Conservation (phyloP, 2,329 filamentous ascomycete genomes). For the Scytalidium lignicola region DNA sequence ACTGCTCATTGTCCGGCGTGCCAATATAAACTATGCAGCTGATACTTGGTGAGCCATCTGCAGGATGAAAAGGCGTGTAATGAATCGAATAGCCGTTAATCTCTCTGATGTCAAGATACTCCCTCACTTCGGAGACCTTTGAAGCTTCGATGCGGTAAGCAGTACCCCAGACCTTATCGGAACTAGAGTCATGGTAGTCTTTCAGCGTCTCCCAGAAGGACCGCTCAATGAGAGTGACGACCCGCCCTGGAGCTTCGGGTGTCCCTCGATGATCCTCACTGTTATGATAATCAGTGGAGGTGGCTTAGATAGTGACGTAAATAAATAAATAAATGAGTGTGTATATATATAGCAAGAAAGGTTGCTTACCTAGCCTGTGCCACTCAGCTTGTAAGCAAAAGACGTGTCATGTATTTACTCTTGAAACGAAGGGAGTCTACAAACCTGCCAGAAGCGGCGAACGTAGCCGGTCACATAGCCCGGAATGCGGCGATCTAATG, state of each 20-base stretch:
- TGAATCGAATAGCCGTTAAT: constrained; percentile 97
- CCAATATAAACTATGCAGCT: constrained; percentile 83
- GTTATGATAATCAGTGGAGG: constrained; percentile 2
- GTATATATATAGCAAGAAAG: constrained; percentile 5
- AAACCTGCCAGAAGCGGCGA: constrained; percentile 94
- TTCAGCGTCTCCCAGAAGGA: constrained; percentile 73
- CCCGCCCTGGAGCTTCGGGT: constrained; percentile 77
- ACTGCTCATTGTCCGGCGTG: constrained; percentile 87
- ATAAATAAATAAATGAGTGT: constrained; percentile 1
- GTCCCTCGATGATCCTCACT: constrained; percentile 96
- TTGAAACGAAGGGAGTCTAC: constrained; percentile 27
- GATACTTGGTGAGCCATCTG: constrained; percentile 36
- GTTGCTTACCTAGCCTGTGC: constrained; percentile 28
- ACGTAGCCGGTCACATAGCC: constrained; percentile 94
- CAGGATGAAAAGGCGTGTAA: constrained; percentile 75
- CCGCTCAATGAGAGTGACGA: constrained; percentile 86
- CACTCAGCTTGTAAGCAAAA: constrained; percentile 1
- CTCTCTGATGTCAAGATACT: constrained; percentile 92
- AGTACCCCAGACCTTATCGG: constrained; percentile 78
- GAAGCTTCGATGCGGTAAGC: constrained; percentile 77
- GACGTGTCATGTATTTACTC: constrained; percentile 9
- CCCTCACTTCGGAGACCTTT: constrained; percentile 73
- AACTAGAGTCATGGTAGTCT: constrained; percentile 60
- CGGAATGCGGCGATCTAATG: constrained; percentile 71
- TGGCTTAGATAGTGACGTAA: background rate